These are phyloP conservation scores for Triticum turgidum DNA, from an alignment of 176 grass and related monocot genomes.

Conservation along the genomic window DNA sequence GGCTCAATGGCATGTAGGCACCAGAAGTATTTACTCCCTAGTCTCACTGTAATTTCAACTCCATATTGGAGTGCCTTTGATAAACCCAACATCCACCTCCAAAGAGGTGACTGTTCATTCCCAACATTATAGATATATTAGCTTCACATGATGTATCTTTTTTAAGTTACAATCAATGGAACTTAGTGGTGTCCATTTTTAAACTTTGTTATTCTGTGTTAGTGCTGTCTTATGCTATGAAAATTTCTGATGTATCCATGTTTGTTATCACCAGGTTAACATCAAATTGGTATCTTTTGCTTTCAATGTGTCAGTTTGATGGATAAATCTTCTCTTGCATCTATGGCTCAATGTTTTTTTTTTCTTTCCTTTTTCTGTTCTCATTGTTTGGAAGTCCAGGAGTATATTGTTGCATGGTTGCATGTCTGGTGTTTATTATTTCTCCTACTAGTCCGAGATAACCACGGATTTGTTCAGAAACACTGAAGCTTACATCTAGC, in stretches of 20 bases:
- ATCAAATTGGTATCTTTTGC: background rate
- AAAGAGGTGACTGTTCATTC: background rate
- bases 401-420: conserved; percentile 2
- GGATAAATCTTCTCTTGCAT: background rate
- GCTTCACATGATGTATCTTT: background rate
- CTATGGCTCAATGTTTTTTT: conserved; percentile 11
- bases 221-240: background rate
- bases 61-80: background rate
- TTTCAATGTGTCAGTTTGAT: background rate
- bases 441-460: background rate
- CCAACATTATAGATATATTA: background rate
- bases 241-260: background rate
- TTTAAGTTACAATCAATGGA: background rate
- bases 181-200: background rate
- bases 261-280: background rate
- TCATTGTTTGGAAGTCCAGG: background rate
- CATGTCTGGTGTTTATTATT: background rate
- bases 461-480: background rate
- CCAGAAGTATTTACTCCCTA: conserved; percentile 15
- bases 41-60: conserved; percentile 6
- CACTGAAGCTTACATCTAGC: background rate
- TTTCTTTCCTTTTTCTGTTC: background rate
- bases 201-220: background rate
- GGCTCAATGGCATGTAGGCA: background rate
- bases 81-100: background rate